These are phyloP conservation scores for Termitomyces sp. DNA, from an alignment of 768 basidiomycete genomes.

Conservation along the genomic window DNA sequence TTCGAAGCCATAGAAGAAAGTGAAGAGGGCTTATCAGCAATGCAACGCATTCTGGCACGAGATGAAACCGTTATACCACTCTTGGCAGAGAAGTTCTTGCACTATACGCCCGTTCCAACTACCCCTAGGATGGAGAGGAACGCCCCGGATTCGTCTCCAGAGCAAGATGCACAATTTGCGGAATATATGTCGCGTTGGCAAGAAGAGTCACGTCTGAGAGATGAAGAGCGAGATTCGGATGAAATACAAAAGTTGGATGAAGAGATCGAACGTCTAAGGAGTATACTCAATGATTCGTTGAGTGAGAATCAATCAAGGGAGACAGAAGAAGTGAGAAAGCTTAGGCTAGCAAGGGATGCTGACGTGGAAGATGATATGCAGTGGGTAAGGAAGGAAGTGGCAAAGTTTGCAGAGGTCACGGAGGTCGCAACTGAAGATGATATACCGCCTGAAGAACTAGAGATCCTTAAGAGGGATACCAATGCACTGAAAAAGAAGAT, in stretches of 20 bases:
- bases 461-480: background rate
- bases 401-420: background rate
- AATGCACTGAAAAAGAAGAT: background rate
- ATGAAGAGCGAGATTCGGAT: background rate
- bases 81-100: slow-evolving; percentile 27
- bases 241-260: background rate
- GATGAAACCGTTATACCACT: slow-evolving; percentile 31
- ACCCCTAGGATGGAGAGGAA: slow-evolving; percentile 12
- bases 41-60: slow-evolving; percentile 25
- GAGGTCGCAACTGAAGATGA: background rate
- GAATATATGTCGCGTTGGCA: background rate
- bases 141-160: background rate
- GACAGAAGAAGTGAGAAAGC: too few relatives aligned
- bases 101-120: slow-evolving; percentile 26
- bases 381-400: background rate
- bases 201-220: background rate
- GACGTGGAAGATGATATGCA: background rate
- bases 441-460: background rate
- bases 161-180: background rate
- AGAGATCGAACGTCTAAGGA: background rate
- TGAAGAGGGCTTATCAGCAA: slow-evolving; percentile 24
- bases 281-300: background rate
- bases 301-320: background rate
- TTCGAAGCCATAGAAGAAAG: slow-evolving; percentile 17
- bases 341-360: background rate